Percentiles rank a stretch among this genome's conserved stretches.
Evolutionary conservation across 225 moss, liverwort and hornwort species (phyloP).

Genomic region (Physcomitrellopsis africana): DNA sequence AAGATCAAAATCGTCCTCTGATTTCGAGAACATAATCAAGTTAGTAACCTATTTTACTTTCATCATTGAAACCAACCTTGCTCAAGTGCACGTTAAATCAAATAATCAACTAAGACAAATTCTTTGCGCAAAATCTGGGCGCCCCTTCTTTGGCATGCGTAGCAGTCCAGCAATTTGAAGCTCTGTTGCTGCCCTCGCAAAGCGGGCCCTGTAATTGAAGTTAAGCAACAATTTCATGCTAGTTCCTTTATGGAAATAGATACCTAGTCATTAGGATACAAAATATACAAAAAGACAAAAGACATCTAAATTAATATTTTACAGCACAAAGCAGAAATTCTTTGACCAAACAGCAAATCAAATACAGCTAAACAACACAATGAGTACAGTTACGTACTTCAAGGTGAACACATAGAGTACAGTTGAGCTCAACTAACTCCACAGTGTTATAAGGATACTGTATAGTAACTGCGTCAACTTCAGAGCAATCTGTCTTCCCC

Average conservation of each 20-base stretch:
- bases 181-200: slow-evolving; percentile 87
- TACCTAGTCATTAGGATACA: too few relatives aligned
- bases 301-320: background rate
- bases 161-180: slow-evolving; percentile 90
- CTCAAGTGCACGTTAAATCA: too few relatives aligned
- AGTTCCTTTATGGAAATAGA: background rate
- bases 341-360: background rate
- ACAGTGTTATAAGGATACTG: slow-evolving; percentile 67
- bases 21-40: too few relatives aligned
- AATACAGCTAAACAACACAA: background rate
- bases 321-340: background rate
- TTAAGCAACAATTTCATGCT: slow-evolving; percentile 40
- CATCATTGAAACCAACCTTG: too few relatives aligned
- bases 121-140: slow-evolving; percentile 83
- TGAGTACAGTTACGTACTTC: slow-evolving; percentile 5
- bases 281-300: background rate
- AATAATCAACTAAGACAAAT: slow-evolving; percentile 49
- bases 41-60: too few relatives aligned
- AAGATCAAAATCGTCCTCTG: too few relatives aligned
- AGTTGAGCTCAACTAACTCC: background rate
- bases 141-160: slow-evolving; percentile 92
- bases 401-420: background rate
- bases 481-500: slow-evolving; percentile 36
- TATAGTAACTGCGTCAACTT: slow-evolving; percentile 46
- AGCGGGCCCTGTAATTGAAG: slow-evolving; percentile 68